These are phyloP conservation scores for Gymnopus androsaceus DNA, from an alignment of 1,284 basidiomycete species.

Conservation along the genomic window DNA sequence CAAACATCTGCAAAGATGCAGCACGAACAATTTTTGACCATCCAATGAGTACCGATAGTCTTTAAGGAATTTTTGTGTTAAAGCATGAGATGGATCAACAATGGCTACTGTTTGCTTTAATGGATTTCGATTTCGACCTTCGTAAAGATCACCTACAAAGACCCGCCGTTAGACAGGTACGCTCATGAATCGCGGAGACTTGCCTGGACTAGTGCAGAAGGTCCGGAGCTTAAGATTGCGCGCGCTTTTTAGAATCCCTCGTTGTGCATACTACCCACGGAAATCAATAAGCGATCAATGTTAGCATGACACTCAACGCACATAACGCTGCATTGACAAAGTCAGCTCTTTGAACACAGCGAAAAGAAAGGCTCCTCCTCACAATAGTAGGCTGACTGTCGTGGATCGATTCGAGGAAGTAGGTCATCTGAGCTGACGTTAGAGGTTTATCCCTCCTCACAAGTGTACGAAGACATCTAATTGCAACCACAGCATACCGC, in stretches of 20 bases:
- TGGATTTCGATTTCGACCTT: constrained; percentile 58
- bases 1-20: not conserved
- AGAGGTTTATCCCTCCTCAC: constrained; percentile 75
- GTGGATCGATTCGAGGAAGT: constrained; percentile 56
- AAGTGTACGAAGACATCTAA: constrained; percentile 73
- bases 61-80: constrained; percentile 57
- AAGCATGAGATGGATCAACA: constrained; percentile 50
- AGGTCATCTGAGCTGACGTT: constrained; percentile 51
- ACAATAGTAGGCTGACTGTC: constrained; percentile 69
- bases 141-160: constrained; percentile 59
- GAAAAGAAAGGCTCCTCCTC: constrained; percentile 15
- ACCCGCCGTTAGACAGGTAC: no score
- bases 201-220: constrained; percentile 55
- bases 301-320: constrained; percentile 34
- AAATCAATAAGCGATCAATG: constrained; percentile 6
- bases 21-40: constrained; percentile 47
- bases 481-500: constrained; percentile 79
- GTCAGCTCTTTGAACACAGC: constrained; percentile 11
- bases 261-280: constrained; percentile 60
- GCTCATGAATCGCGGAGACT: no score
- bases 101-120: constrained; percentile 54
- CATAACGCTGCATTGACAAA: constrained; percentile 54
- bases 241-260: constrained; percentile 65
- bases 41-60: constrained; percentile 48
- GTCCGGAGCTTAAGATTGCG: constrained; percentile 83